These are phyloP conservation scores for Keithomyces neogunnii DNA, from an alignment of 2,329 filamentous ascomycete genomes.

Conservation along the genomic window DNA sequence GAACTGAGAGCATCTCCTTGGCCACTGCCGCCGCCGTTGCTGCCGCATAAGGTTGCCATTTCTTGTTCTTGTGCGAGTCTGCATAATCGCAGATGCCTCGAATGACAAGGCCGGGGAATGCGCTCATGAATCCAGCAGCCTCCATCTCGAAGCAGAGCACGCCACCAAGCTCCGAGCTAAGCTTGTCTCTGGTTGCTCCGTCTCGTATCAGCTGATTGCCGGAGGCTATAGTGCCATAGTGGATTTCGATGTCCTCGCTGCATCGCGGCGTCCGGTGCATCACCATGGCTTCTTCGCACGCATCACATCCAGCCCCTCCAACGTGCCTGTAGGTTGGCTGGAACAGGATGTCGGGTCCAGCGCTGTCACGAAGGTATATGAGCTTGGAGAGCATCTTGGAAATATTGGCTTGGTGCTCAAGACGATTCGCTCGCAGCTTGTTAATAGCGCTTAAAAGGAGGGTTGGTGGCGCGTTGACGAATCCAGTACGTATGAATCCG, in stretches of 20 bases:
- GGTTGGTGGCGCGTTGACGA: background rate
- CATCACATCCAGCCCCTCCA: background rate
- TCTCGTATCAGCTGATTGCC: constrained; percentile 28
- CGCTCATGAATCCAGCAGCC: constrained; percentile 10
- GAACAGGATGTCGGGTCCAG: background rate
- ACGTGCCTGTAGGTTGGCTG: background rate
- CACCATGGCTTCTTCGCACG: background rate
- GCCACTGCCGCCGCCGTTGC: constrained; percentile 22
- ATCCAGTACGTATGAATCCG: background rate
- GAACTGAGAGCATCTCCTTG: constrained; percentile 11
- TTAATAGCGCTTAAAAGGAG: background rate
- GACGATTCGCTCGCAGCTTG: background rate
- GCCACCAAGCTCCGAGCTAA: constrained; percentile 11
- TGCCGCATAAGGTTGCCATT: constrained; percentile 28
- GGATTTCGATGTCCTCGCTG: constrained; percentile 3
- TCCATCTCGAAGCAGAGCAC: constrained; percentile 21
- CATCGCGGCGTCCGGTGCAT: background rate
- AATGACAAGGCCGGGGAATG: constrained; percentile 26
- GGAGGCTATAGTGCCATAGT: constrained; percentile 20
- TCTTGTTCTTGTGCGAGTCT: constrained; percentile 29
- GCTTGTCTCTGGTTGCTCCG: constrained; percentile 18
- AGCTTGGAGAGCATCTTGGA: background rate
- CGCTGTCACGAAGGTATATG: background rate
- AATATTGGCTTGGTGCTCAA: background rate
- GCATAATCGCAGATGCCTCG: constrained; percentile 32